These are phyloP conservation scores for Ophiostoma novo-ulmi DNA, from an alignment of 2,329 filamentous ascomycete genomes.

Conservation along the genomic window DNA sequence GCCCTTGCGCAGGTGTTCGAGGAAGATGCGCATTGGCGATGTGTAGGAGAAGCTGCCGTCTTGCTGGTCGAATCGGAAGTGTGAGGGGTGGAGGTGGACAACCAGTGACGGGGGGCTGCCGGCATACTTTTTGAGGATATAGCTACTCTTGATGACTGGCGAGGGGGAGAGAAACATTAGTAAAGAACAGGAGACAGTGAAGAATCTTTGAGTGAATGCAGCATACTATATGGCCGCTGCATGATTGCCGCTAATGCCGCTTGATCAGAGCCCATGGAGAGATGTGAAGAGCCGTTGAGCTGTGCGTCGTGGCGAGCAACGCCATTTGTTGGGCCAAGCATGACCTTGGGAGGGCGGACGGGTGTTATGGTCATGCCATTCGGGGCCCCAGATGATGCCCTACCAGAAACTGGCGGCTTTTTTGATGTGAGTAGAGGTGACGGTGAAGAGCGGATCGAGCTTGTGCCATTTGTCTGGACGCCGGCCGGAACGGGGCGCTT, in stretches of 20 bases:
- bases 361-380: slow-evolving; percentile 43
- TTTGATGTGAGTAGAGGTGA: slow-evolving; percentile 54
- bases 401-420: slow-evolving; percentile 45
- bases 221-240: background rate
- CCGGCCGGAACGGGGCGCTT: slow-evolving; percentile 64
- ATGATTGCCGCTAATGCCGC: background rate
- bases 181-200: background rate
- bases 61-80: slow-evolving; percentile 91
- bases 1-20: slow-evolving; percentile 69
- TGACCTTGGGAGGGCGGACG: slow-evolving; percentile 46
- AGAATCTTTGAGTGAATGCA: background rate
- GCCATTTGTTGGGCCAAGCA: slow-evolving; percentile 45
- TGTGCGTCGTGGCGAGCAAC: slow-evolving; percentile 7
- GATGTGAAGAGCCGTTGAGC: slow-evolving; percentile 30
- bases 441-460: slow-evolving; percentile 54
- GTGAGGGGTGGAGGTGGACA: slow-evolving; percentile 75
- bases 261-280: background rate
- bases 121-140: slow-evolving; percentile 76
- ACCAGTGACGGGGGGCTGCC: slow-evolving; percentile 69
- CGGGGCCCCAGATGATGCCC: slow-evolving; percentile 38
- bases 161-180: background rate
- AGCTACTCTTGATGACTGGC: slow-evolving; percentile 62
- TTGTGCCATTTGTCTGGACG: slow-evolving; percentile 60
- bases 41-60: slow-evolving; percentile 89
- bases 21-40: slow-evolving; percentile 77